Evolutionary conservation across 202 grass and related monocot genomes (phyloP).

Genomic region (Miscanthus sacchariflorus): DNA sequence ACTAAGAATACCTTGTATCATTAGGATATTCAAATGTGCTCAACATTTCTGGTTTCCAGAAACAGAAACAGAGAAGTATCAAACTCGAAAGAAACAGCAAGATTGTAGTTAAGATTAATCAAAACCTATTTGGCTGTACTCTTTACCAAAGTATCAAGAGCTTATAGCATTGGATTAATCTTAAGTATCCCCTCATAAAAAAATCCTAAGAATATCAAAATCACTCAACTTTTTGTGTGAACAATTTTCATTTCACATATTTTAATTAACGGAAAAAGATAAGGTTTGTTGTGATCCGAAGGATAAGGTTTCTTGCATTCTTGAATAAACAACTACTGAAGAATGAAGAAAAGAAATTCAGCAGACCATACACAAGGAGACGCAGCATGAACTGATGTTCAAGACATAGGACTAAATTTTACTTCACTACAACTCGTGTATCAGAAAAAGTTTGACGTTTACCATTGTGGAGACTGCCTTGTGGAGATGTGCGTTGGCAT

Average conservation of each 20-base stretch:
- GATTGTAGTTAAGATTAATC: not conserved
- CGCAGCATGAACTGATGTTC: not conserved
- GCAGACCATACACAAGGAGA: not conserved
- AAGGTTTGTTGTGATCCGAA: not conserved
- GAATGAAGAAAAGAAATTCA: not conserved
- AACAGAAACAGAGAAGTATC: not conserved
- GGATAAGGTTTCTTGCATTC: not conserved
- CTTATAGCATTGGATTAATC: not conserved
- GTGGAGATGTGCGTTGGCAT: slow-evolving; percentile 26
- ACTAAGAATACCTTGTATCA: not conserved
- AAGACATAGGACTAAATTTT: too few relatives aligned
- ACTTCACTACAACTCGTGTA: not conserved
- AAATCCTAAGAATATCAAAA: not conserved
- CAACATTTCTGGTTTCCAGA: not conserved
- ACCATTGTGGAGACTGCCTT: not conserved
- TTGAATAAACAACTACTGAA: not conserved
- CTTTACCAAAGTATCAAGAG: not conserved
- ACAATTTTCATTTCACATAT: not conserved
- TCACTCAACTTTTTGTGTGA: not conserved
- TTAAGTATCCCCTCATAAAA: not conserved
- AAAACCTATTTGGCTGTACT: not conserved
- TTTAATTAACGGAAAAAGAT: not conserved
- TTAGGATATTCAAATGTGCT: not conserved
- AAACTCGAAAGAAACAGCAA: not conserved
- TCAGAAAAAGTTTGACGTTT: not conserved